Percentiles rank a stretch among this genome's conserved stretches.
phyloP scores from a whole-genome alignment of 257 asterid species.

The Nicotiana noctiflora region DNA sequence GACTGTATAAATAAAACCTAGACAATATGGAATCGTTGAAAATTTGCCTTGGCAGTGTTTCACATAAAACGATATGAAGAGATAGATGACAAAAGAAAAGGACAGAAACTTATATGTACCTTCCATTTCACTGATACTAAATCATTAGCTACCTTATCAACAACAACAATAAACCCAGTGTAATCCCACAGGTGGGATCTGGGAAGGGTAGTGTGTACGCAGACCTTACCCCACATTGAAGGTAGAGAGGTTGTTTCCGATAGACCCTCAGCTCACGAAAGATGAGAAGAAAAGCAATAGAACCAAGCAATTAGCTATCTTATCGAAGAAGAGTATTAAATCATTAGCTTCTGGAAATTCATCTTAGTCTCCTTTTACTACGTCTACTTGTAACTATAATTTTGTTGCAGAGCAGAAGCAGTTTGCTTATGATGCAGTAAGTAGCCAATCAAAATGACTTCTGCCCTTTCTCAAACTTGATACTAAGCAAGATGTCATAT shows the following conservation, averaged over 20 bases:
- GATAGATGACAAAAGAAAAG: neutral
- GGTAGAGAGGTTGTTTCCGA: too few species aligned
- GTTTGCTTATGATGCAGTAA: neutral
- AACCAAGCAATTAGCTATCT: too few species aligned
- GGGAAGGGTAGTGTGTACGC: too few species aligned
- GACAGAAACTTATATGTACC: neutral
- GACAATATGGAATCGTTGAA: neutral
- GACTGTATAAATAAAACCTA: slow-evolving; percentile 1
- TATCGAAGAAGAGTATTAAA: neutral
- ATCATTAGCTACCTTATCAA: neutral
- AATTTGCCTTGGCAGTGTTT: neutral
- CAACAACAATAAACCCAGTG: too few species aligned
- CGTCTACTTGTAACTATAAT: neutral
- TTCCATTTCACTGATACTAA: neutral
- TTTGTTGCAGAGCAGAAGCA: neutral
- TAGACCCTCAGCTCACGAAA: too few species aligned
- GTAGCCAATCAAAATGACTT: neutral
- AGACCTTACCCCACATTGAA: too few species aligned
- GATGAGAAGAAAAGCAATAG: too few species aligned
- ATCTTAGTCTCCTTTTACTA: neutral
- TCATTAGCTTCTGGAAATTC: neutral
- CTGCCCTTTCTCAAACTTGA: neutral
- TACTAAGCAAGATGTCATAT: neutral
- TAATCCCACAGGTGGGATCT: too few species aligned
- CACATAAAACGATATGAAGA: neutral